Evolutionary conservation across 805 yeast species (phyloP).

Genomic region (Wickerhamiella australiensis): DNA sequence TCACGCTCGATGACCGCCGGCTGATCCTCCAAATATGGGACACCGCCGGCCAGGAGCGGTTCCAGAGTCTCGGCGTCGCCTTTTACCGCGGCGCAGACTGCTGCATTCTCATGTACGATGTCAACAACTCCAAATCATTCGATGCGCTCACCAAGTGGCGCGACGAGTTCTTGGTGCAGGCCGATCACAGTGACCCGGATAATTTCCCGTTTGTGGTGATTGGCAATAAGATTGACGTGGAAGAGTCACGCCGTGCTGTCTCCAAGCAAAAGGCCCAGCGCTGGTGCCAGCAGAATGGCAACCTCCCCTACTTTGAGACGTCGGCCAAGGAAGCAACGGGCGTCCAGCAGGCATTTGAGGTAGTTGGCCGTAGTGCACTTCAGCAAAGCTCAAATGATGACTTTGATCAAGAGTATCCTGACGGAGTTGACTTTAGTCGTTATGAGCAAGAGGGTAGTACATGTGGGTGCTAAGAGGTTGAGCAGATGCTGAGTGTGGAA

Average conservation of each 20-base stretch:
- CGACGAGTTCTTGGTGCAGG: constrained; percentile 89
- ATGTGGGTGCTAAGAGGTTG: constrained; percentile 63
- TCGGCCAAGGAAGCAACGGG: constrained; percentile 94
- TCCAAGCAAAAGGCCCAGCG: constrained; percentile 49
- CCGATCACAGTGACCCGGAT: constrained; percentile 85
- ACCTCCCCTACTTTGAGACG: constrained; percentile 90
- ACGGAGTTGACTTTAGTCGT: constrained; percentile 88
- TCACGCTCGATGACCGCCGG: constrained; percentile 68
- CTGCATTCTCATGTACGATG: constrained; percentile 91
- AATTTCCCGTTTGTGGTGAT: constrained; percentile 90
- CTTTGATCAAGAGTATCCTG: constrained; percentile 85
- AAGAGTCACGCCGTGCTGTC: constrained; percentile 73
- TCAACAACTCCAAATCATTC: constrained; percentile 85
- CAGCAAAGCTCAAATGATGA: constrained; percentile 91
- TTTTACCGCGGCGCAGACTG: constrained; percentile 97
- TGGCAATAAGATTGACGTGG: constrained; percentile 92
- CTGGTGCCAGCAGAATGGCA: constrained; percentile 52
- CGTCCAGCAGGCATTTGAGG: constrained; percentile 91
- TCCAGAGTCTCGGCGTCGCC: constrained; percentile 93
- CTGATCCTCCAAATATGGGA: constrained; percentile 85
- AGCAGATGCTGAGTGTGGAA: too few species aligned
- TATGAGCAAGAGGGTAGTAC: constrained; percentile 60
- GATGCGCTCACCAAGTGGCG: constrained; percentile 85
- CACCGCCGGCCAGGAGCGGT: constrained; percentile 97
- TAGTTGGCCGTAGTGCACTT: constrained; percentile 86